Evolutionary conservation across 2,329 filamentous ascomycete genomes (phyloP), one percentile per base, ranked within the genome.

Genomic region (Thielaviopsis musarum): DNA sequence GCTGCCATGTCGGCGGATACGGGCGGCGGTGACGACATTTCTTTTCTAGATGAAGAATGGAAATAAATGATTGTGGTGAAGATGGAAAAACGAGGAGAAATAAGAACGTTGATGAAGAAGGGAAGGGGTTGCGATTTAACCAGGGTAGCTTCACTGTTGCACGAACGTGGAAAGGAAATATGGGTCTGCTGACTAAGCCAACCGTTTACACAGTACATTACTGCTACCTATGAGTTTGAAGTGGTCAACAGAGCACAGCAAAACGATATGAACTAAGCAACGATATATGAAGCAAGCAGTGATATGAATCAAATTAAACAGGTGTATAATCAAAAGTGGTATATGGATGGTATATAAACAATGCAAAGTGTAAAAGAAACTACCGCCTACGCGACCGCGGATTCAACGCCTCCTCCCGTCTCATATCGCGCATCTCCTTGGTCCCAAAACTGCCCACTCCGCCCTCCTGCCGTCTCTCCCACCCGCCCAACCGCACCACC

Each of bases 401-500:
- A 75, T 95, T 87, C 64, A 81, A 74, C 5, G 91, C 90, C 70
- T 96, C 90, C 56, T 82, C 77, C 67, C 80, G 83, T 70, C 90
- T 82, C 72, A 85, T 91, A 65, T 95, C 89, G 62, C 93, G 80
- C 69, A 91, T 82, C 76, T 97, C 91, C 73, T 90, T 95, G 4
- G 91, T 97, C 2, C 90, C 88, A 69, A 97, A 70, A 67, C 89
- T 93, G 2, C 91, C 91, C 62, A 91, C 70, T 0, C 93, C 93
- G 3, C 93, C 93, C 69, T 97, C 91, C 55, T 78, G 82, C 62
- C 88, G 77, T 60, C 83, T 74, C 70, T 86, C 83, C 83, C 83
- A 86, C 6, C 83, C 83, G 22, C 83, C 83, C 0, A 87, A 75
- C 54, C 83, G 72, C 26, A 86, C 78, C 12, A 86, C 82, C 55